Percentiles rank a stretch among this genome's conserved stretches.
phyloP scores from a whole-genome alignment of 371 early-diverging fungal genomes.

The Mucor sp. region DNA sequence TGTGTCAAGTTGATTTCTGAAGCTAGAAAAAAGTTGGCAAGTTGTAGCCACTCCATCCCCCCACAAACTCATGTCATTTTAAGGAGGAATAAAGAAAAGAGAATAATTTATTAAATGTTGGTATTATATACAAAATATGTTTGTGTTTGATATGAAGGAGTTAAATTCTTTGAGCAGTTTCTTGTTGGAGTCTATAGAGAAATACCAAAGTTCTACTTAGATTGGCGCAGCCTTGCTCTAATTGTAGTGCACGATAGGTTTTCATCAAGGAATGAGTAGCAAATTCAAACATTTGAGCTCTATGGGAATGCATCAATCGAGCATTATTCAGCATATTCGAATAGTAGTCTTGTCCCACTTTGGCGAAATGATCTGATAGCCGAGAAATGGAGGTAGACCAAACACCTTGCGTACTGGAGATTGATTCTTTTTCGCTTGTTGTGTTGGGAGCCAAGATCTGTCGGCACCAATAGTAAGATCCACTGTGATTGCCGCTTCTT shows the following conservation, averaged over 20 bases:
- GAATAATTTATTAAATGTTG: background rate
- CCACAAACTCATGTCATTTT: background rate
- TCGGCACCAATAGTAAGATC: slow-evolving; percentile 19
- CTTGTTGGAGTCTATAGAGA: slow-evolving; percentile 32
- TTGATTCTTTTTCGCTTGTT: background rate
- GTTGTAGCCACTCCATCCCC: too few relatives aligned
- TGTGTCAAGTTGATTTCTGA: too few relatives aligned
- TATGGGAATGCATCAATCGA: slow-evolving; percentile 30
- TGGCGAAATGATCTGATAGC: slow-evolving; percentile 29
- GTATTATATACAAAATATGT: background rate
- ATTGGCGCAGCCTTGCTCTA: slow-evolving; percentile 40
- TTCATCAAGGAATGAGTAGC: slow-evolving; percentile 30
- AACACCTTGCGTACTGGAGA: slow-evolving; percentile 2
- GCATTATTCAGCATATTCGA: slow-evolving; percentile 36
- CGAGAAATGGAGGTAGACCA: slow-evolving; percentile 33
- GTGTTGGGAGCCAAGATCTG: background rate
- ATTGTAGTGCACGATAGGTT: slow-evolving; percentile 33
- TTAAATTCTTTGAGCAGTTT: slow-evolving; percentile 13
- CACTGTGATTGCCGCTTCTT: background rate
- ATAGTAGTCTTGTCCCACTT: slow-evolving; percentile 36
- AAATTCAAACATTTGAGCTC: slow-evolving; percentile 35
- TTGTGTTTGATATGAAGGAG: background rate
- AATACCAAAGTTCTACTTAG: slow-evolving; percentile 18
- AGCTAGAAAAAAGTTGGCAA: too few relatives aligned
- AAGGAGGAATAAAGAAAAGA: background rate